Percentiles rank a stretch among this genome's conserved stretches.
These are phyloP conservation scores for Hevea brasiliensis DNA, from an alignment of 345 rosid genomes.

Conservation along the genomic window DNA sequence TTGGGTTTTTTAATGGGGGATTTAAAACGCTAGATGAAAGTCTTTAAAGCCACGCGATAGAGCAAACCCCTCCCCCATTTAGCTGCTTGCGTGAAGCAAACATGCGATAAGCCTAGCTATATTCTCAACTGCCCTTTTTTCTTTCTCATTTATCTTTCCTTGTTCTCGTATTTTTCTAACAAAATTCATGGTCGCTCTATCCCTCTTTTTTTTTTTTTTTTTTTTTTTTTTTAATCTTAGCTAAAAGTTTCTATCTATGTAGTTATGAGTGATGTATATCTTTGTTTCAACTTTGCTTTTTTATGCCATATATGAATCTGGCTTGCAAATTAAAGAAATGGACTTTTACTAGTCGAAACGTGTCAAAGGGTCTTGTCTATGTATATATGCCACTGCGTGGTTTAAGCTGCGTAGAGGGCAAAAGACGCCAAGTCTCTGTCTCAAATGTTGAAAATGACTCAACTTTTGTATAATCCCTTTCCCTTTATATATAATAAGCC, in stretches of 20 bases:
- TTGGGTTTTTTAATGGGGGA: constrained; percentile 20
- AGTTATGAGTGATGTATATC: not conserved
- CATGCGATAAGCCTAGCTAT: constrained; percentile 67
- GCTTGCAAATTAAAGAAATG: constrained; percentile 7
- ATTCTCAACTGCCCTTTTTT: constrained; percentile 43
- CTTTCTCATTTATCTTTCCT: constrained; percentile 6
- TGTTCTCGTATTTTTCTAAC: constrained; percentile 48
- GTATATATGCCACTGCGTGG: constrained; percentile 44
- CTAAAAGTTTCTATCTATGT: not conserved
- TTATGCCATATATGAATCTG: constrained; percentile 13
- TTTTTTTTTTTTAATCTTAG: not conserved
- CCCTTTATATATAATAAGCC: constrained; percentile 18
- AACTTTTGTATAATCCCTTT: constrained; percentile 17
- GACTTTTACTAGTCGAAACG: constrained; percentile 36
- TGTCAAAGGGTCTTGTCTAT: constrained; percentile 34
- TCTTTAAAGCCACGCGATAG: constrained; percentile 97
- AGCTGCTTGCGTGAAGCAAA: constrained; percentile 99
- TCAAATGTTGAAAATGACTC: constrained; percentile 46
- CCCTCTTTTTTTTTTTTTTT: too few relatives aligned
- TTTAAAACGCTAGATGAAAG: constrained; percentile 44
- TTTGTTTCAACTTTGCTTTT: constrained; percentile 10
- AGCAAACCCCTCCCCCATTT: constrained; percentile 56
- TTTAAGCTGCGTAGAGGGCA: constrained; percentile 60
- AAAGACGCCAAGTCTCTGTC: constrained; percentile 53
- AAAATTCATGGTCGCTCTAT: too few relatives aligned